These are phyloP conservation scores for Somion occarium DNA, from an alignment of 1,284 basidiomycete genomes.

Conservation along the genomic window DNA sequence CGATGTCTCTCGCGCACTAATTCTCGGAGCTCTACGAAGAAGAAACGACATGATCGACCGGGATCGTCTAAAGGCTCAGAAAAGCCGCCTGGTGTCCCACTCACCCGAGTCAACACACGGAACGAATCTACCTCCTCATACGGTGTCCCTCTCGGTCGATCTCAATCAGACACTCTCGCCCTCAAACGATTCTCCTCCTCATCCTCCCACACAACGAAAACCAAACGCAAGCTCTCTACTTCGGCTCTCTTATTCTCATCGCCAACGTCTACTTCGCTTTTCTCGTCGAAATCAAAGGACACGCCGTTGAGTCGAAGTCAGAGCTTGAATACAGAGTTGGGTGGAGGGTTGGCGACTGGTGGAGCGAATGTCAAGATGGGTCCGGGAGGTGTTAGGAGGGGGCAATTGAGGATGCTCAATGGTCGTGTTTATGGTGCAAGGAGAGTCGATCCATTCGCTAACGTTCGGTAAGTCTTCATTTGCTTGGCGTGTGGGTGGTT, in stretches of 20 bases:
- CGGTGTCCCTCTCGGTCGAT: slow-evolving; percentile 17
- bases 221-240: neutral
- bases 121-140: neutral
- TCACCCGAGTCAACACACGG: slow-evolving; percentile 3
- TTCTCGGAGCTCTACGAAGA: neutral
- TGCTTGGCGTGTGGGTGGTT: no score
- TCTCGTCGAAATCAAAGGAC: neutral
- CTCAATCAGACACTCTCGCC: slow-evolving; percentile 3
- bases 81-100: neutral
- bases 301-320: slow-evolving; percentile 5
- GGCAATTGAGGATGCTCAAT: slow-evolving; percentile 57
- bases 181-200: neutral
- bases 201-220: neutral
- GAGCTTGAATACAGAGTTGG: slow-evolving; percentile 10
- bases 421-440: slow-evolving; percentile 70
- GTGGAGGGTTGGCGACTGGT: neutral
- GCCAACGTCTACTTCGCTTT: slow-evolving; percentile 6
- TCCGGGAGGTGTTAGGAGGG: slow-evolving; percentile 11
- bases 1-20: no score
- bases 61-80: neutral
- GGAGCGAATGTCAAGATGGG: slow-evolving; percentile 1
- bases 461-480: slow-evolving; percentile 24
- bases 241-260: slow-evolving; percentile 5
- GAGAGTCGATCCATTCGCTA: slow-evolving; percentile 31
- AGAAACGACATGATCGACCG: neutral